Evolutionary conservation across 164 flowering plant species (phyloP), one percentile per base, ranked within the genome.

Genomic region (Aristolochia californica): DNA sequence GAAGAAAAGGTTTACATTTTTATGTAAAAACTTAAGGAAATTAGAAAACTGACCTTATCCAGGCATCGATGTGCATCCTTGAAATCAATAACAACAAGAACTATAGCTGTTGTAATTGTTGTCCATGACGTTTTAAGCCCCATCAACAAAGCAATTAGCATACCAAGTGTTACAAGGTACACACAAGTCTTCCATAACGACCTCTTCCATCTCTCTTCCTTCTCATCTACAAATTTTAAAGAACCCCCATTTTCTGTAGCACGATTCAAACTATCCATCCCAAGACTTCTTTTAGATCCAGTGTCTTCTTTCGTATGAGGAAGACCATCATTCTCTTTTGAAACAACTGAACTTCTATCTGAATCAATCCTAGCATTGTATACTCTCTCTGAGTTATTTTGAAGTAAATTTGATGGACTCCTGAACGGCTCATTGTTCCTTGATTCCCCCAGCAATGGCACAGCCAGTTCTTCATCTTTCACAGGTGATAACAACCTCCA

Each of bases 91-190:
- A 87, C 91, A 28, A 83, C 80, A 47, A 93, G 94, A 58, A 82
- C 84, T 18, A 93, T 80, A 3, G 98, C 93, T 43, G 97, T 95
- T 43, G 94, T 82, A 24, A 93, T 67, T 8, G 98, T 89, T 25
- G 89, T 78, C 98, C 98, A 88, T 45, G 98, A 87, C 97, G 88
- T 87, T 58, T 93, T 77, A 21, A 88, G 65, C 57, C 95, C 95
- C 71, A 71, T 48, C 20, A 93, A 73, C 68, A 93, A 59, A 5
- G 94, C 57, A 58, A 88, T 27, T 56, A 93, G 53, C 98, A 88
- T 93, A 28, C 96, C 98, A 13, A 82, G 3, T 2, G 94, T 87
- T n/a, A 86, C 79, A 34, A 84, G 69, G 68, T 84, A 91, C 56
- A 88, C 95, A 66, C 81, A 64, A 1, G 75, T 58, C 73, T 87